Evolutionary conservation across 371 early-diverging fungal species (phyloP).

Genomic region (Lichtheimia corymbifera): DNA sequence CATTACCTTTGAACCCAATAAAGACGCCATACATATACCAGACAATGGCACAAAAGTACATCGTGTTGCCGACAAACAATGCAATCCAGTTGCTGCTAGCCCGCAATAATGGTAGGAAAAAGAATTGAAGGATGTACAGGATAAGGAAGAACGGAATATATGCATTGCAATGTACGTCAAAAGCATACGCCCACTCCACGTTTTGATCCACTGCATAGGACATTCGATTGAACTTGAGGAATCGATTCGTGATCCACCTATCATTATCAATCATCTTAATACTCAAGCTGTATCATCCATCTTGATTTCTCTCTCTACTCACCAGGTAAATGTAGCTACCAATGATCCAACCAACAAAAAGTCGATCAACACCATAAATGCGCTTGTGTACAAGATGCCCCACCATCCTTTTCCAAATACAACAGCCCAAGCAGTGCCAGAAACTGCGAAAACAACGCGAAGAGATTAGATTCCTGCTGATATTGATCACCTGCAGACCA

Average conservation of each 20-base stretch:
- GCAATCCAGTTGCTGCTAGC: constrained; percentile 74
- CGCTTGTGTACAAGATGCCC: constrained; percentile 61
- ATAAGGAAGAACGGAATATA: constrained; percentile 84
- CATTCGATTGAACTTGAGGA: constrained; percentile 71
- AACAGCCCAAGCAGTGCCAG: constrained; percentile 74
- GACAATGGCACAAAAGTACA: constrained; percentile 73
- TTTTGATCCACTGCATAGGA: constrained; percentile 81
- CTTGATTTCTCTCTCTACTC: constrained; percentile 10
- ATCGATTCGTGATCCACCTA: constrained; percentile 78
- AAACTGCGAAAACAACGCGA: constrained; percentile 35
- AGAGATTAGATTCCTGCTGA: not conserved
- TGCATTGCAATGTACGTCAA: constrained; percentile 93
- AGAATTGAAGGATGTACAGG: constrained; percentile 87
- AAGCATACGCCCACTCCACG: constrained; percentile 93
- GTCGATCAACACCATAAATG: constrained; percentile 77
- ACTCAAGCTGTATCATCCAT: not conserved
- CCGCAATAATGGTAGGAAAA: constrained; percentile 74
- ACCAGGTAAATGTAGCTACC: constrained; percentile 74
- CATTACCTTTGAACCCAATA: constrained; percentile 81
- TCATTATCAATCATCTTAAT: constrained; percentile 15
- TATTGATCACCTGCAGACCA: not conserved
- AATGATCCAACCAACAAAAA: constrained; percentile 68
- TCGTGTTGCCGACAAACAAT: constrained; percentile 79
- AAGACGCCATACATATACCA: constrained; percentile 88
- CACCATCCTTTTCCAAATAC: constrained; percentile 58